Conservation (phyloP, 2,329 filamentous ascomycete genomes). For the Cryphonectria parasitica region DNA sequence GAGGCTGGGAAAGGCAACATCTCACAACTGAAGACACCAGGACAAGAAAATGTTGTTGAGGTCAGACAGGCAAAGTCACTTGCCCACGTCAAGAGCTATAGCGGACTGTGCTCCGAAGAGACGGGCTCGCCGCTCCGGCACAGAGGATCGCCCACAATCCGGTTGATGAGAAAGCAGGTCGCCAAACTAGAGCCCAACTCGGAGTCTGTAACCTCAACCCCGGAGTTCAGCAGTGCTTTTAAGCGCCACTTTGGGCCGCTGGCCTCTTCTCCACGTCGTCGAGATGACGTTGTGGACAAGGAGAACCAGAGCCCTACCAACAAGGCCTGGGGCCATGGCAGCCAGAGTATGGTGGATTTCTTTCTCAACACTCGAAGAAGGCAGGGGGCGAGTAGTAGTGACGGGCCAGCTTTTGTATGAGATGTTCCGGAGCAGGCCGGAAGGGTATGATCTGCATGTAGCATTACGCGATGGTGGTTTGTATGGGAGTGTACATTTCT, state of each 20-base stretch:
- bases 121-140: constrained; percentile 22
- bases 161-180: constrained; percentile 24
- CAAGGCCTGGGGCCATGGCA: constrained; percentile 8
- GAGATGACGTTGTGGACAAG: constrained; percentile 13
- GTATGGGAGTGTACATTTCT: neutral
- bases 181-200: constrained; percentile 8
- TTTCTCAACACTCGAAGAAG: constrained; percentile 25
- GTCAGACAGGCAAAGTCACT: constrained; percentile 18
- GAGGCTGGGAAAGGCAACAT: neutral
- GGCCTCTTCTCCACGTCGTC: neutral
- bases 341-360: constrained; percentile 28
- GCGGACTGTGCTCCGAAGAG: constrained; percentile 11
- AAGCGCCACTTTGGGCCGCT: constrained; percentile 24
- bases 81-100: constrained; percentile 10
- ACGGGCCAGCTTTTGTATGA: constrained; percentile 25
- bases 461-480: neutral
- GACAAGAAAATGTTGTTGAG: neutral
- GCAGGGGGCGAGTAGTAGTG: constrained; percentile 11
- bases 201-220: constrained; percentile 19
- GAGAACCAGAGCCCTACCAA: constrained; percentile 16
- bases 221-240: constrained; percentile 23
- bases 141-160: constrained; percentile 20
- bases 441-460: neutral
- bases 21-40: constrained; percentile 12
- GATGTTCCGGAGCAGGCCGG: neutral